phyloP scores from a whole-genome alignment of 2,329 filamentous ascomycete species.

The Fusarium sp. region DNA sequence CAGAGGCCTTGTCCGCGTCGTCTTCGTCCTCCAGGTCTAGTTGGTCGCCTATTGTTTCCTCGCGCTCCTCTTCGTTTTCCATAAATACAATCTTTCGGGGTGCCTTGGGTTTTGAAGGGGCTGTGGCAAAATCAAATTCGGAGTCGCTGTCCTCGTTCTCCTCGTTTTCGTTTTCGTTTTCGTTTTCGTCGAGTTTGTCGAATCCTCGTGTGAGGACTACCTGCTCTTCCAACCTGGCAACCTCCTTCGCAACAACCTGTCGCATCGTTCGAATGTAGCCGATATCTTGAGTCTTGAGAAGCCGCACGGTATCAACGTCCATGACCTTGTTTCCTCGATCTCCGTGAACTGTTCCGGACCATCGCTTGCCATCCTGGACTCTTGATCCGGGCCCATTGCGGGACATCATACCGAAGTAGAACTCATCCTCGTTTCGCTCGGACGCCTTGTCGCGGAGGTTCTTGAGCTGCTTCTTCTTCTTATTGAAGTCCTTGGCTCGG shows the following conservation, averaged over 20 bases:
- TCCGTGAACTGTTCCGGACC: constrained; percentile 68
- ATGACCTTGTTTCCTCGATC: constrained; percentile 70
- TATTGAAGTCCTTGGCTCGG: constrained; percentile 74
- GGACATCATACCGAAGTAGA: constrained; percentile 78
- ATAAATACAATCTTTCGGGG: constrained; percentile 68
- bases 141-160: constrained; percentile 52
- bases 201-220: constrained; percentile 60
- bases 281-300: constrained; percentile 78
- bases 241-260: constrained; percentile 71
- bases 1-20: constrained; percentile 47
- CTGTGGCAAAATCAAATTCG: constrained; percentile 52
- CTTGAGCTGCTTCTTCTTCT: constrained; percentile 73
- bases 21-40: constrained; percentile 53
- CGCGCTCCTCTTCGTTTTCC: constrained; percentile 56
- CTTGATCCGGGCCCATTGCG: constrained; percentile 67
- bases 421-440: constrained; percentile 79
- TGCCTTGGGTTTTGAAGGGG: constrained; percentile 48
- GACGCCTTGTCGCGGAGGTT: constrained; percentile 71
- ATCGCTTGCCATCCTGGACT: constrained; percentile 64
- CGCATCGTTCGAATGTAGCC: constrained; percentile 74
- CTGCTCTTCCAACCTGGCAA: constrained; percentile 67
- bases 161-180: constrained; percentile 49
- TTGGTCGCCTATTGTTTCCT: constrained; percentile 50
- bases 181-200: constrained; percentile 55
- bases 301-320: constrained; percentile 68